Evolutionary conservation across 192 early-diverging fungal genomes (phyloP).

Genomic region (Hyaloraphidium curvatum): DNA sequence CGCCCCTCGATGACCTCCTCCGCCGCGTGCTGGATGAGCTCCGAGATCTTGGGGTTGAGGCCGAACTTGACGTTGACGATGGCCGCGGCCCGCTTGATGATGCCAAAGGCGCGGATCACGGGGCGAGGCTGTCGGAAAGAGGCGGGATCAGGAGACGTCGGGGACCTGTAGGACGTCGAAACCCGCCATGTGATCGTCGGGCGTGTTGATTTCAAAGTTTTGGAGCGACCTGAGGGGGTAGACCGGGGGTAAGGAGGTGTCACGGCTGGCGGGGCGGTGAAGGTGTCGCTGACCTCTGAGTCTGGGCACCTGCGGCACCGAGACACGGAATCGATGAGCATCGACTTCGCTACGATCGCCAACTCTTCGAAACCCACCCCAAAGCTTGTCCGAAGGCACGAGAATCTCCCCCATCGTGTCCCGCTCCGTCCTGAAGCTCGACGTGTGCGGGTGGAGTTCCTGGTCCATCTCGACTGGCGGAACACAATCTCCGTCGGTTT

Average conservation of each 20-base stretch:
- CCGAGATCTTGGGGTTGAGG: not conserved
- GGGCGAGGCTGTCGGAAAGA: not conserved
- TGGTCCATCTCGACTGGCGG: too few species aligned
- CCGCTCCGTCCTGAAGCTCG: not conserved
- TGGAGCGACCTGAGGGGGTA: not conserved
- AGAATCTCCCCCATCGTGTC: not conserved
- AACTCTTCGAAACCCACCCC: too few species aligned
- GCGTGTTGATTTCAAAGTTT: slow-evolving; percentile 2
- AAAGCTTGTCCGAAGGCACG: not conserved
- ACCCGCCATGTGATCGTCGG: not conserved
- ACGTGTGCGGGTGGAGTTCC: too few species aligned
- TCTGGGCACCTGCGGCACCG: too few species aligned
- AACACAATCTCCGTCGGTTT: too few species aligned
- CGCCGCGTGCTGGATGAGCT: not conserved
- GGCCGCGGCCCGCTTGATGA: not conserved
- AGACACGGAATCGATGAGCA: too few species aligned
- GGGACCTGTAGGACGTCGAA: not conserved
- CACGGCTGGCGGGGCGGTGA: too few species aligned
- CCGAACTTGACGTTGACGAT: slow-evolving; percentile 1
- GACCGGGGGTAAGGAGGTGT: too few species aligned
- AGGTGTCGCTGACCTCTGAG: too few species aligned
- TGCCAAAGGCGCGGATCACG: not conserved
- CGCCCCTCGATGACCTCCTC: slow-evolving; percentile 68
- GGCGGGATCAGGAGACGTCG: not conserved
- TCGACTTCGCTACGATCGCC: too few species aligned